Evolutionary conservation across 2,329 filamentous ascomycete species (phyloP).

Genomic region (Alternaria longipes): DNA sequence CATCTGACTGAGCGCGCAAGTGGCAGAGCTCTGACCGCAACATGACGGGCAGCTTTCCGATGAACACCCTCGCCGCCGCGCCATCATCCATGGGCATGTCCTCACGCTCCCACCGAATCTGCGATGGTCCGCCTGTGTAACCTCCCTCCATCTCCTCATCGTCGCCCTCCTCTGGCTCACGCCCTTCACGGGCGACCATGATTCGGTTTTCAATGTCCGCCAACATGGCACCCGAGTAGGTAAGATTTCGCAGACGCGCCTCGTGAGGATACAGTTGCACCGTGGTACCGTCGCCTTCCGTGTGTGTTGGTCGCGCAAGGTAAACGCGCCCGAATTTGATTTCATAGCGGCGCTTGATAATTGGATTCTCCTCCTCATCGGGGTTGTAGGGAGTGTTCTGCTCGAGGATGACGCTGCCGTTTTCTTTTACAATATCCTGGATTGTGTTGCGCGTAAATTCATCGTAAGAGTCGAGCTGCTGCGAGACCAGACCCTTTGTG

Average conservation of each 20-base stretch:
- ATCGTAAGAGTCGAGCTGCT: constrained; percentile 98
- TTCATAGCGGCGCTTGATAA: constrained; percentile 90
- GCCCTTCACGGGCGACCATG: constrained; percentile 79
- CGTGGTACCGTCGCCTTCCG: constrained; percentile 89
- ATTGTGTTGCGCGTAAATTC: constrained; percentile 95
- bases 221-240: constrained; percentile 91
- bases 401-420: constrained; percentile 90
- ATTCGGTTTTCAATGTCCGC: constrained; percentile 87
- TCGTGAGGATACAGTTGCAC: constrained; percentile 91
- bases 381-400: constrained; percentile 82
- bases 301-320: constrained; percentile 88
- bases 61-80: constrained; percentile 79
- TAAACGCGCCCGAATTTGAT: constrained; percentile 92
- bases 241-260: constrained; percentile 92
- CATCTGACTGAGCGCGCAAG: constrained; percentile 81
- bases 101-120: constrained; percentile 60
- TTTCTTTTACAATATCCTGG: constrained; percentile 92
- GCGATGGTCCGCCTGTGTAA: constrained; percentile 42
- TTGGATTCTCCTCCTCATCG: constrained; percentile 73
- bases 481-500: constrained; percentile 91
- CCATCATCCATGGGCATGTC: constrained; percentile 56
- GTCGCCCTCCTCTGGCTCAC: constrained; percentile 74
- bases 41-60: constrained; percentile 97
- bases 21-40: constrained; percentile 96
- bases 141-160: constrained; percentile 54